Evolutionary conservation across 2,329 filamentous ascomycete species (phyloP), one percentile per base, ranked within the genome.

Genomic region (Scedosporium apiospermum): DNA sequence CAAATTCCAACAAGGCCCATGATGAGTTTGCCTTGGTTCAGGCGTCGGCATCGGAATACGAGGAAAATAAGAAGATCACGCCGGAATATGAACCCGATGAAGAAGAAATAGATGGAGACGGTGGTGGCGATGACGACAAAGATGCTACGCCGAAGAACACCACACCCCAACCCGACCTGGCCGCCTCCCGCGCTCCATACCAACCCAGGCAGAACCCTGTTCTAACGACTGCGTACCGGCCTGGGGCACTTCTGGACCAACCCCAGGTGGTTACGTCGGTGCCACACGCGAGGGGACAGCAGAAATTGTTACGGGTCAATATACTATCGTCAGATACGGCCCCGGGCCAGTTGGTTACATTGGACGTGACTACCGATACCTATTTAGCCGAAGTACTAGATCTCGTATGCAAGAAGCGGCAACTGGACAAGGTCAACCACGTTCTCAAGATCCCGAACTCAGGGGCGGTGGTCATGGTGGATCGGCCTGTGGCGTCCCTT

Each of bases 351-450:
- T 85, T 87, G 76, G 82, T 91, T 26, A 88, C 86, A 1, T 77
- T 93, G 18, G 86, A 90, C 65, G 89, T 91, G 57, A 93, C 88
- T 0, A 91, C 89, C 0, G 89, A 93, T 67, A 93, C 88, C 34
- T 95, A 93, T 71, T 84, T 95, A 55, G 89, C 88, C 53, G 90
- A 95, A 72, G 85, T 95, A 30, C 85, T 93, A 60, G 90, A 93
- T 69, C 80, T 86, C 66, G 87, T 90, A 2, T 95, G 90, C 72
- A 84, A 87, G 51, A 90, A 90, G 73, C 81, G 91, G 53, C 86
- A 90, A 63, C 78, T 95, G 0, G 91, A 95, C 71, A 91, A 92
- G 76, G 88, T 82, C 18, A 85, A 88, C 63, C 90, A 91, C 71
- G 88, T 93, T 4, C 82, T 96, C 65, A 92, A 91, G 73, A 82